Conservation (phyloP, 2,329 filamentous ascomycete species). For the Colletotrichum musicola region DNA sequence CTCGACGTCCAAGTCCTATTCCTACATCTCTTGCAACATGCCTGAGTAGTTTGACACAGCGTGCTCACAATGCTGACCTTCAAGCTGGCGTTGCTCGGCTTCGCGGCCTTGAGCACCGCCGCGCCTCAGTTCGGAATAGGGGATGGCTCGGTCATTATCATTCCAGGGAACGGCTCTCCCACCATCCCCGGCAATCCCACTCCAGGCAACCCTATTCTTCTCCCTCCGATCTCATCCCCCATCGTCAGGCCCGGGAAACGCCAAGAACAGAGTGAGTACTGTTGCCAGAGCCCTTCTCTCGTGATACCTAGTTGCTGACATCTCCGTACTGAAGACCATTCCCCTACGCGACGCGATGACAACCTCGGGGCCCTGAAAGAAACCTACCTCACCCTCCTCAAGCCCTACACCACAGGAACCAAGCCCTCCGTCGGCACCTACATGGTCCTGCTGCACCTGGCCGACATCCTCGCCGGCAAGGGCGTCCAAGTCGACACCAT, state of each 20-base stretch:
- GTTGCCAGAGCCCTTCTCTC: neutral
- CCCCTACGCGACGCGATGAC: neutral
- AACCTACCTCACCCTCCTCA: neutral
- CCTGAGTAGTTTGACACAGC: neutral
- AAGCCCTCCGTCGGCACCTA: conserved; percentile 27
- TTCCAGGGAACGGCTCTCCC: conserved; percentile 1
- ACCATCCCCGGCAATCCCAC: neutral
- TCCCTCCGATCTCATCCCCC: neutral
- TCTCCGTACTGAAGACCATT: neutral
- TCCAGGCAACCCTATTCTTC: neutral
- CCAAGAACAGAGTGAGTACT: neutral
- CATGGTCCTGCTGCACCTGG: conserved; percentile 36
- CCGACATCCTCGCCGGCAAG: conserved; percentile 36
- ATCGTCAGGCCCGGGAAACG: conserved; percentile 16
- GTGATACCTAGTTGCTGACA: neutral
- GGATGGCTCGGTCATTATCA: conserved; percentile 13
- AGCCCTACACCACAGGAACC: neutral
- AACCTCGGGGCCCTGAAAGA: conserved; percentile 13
- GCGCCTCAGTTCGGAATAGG: conserved; percentile 27
- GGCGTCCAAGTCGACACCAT: conserved; percentile 31
- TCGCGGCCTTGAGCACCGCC: conserved; percentile 8
- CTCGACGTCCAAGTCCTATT: neutral
- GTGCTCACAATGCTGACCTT: conserved; percentile 4
- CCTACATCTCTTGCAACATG: neutral
- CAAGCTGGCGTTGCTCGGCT: conserved; percentile 4